Conservation (phyloP, 345 rosid species). For the Lepidium sativum region DNA sequence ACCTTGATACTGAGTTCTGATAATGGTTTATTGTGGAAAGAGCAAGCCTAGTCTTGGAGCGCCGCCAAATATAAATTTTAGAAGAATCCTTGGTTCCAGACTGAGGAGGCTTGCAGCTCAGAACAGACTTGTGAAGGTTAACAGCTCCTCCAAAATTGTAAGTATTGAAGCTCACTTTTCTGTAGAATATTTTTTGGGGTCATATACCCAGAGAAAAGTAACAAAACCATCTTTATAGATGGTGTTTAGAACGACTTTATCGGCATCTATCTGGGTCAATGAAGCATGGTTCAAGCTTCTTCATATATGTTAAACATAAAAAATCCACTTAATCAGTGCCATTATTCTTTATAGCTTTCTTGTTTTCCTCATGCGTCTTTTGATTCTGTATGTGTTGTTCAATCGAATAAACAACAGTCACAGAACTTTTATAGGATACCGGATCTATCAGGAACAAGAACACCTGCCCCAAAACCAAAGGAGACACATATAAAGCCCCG, state of each 20-base stretch:
- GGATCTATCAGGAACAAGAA: constrained; percentile 26
- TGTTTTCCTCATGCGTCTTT: neutral
- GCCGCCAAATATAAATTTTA: constrained; percentile 59
- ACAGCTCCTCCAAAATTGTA: constrained; percentile 20
- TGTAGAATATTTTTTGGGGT: neutral
- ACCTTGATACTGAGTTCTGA: neutral
- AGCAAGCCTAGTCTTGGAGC: constrained; percentile 66
- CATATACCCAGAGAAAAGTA: neutral
- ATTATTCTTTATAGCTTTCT: neutral
- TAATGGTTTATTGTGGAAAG: constrained; percentile 16
- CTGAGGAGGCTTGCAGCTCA: constrained; percentile 71
- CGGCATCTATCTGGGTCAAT: neutral
- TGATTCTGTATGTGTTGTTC: neutral
- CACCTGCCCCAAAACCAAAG: constrained; percentile 38
- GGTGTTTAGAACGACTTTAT: neutral
- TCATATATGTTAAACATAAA: neutral
- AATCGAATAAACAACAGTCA: constrained; percentile 30
- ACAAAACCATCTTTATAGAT: neutral
- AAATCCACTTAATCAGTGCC: neutral
- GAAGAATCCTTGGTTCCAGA: constrained; percentile 61
- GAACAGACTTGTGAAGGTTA: constrained; percentile 78
- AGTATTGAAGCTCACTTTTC: neutral
- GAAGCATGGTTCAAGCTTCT: constrained; percentile 6
- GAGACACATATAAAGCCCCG: constrained; percentile 22
- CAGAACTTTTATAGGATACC: constrained; percentile 51